A percentile compares a stretch with the other conserved stretches of the same genome.
phyloP scores from a whole-genome alignment of 2,329 filamentous ascomycete species.

The Corinectria fuckeliana region DNA sequence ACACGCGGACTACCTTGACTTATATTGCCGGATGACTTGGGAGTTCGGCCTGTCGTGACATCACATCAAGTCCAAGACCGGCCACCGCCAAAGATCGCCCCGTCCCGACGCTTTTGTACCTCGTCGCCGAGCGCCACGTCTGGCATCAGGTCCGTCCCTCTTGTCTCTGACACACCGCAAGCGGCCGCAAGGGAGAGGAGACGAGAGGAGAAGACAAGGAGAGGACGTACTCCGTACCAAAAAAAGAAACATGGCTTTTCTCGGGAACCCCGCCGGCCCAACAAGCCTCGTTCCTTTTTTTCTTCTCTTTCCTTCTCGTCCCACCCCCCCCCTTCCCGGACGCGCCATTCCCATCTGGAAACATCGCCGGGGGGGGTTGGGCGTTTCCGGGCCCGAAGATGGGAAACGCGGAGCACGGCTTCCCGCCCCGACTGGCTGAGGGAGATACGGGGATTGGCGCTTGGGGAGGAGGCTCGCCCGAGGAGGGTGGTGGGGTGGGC shows the following conservation, averaged over 20 bases:
- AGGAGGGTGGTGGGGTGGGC: not conserved
- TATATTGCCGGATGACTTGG: too few relatives aligned
- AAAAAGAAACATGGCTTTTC: constrained; percentile 3
- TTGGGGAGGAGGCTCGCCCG: not conserved
- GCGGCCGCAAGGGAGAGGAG: not conserved
- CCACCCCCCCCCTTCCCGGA: constrained; percentile 19
- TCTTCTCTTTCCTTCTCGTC: too few relatives aligned
- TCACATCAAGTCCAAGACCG: not conserved
- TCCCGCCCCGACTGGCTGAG: not conserved
- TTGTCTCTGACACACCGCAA: too few relatives aligned
- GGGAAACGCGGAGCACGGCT: not conserved
- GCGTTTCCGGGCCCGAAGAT: constrained; percentile 2
- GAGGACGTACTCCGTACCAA: too few relatives aligned
- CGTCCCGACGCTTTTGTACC: not conserved
- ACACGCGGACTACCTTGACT: not conserved
- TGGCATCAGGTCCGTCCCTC: too few relatives aligned
- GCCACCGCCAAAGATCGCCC: not conserved
- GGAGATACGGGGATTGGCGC: not conserved
- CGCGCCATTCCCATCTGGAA: constrained; percentile 36
- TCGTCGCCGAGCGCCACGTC: not conserved
- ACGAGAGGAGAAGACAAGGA: not conserved
- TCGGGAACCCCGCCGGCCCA: constrained; percentile 18
- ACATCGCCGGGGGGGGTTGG: constrained; percentile 38
- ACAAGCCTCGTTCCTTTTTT: too few relatives aligned
- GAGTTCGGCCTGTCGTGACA: not conserved